phyloP scores from a whole-genome alignment of 2,329 filamentous ascomycete species.

The Cytospora mali region DNA sequence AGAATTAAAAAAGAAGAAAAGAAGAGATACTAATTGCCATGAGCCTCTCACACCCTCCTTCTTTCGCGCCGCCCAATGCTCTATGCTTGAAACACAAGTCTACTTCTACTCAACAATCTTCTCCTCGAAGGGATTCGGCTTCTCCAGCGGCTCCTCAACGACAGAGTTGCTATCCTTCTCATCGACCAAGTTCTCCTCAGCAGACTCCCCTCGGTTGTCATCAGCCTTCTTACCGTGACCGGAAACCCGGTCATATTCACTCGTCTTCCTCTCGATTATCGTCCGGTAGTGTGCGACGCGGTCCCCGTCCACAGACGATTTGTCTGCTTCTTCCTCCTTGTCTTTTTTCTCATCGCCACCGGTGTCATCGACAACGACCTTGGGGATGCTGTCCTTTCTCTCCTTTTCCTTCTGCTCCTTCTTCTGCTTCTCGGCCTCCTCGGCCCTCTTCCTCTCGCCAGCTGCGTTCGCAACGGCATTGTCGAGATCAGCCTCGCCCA shows the following conservation, averaged over 20 bases:
- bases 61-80: neutral
- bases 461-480: conserved; percentile 60
- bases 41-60: neutral
- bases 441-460: conserved; percentile 43
- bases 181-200: neutral
- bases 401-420: neutral
- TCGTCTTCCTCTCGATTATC: conserved; percentile 30
- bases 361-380: neutral
- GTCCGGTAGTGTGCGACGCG: conserved; percentile 31
- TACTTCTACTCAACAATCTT: neutral
- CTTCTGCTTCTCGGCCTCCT: conserved; percentile 4
- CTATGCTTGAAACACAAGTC: neutral
- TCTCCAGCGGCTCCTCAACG: neutral
- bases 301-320: conserved; percentile 22
- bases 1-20: neutral
- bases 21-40: neutral
- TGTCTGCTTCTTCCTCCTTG: conserved; percentile 4
- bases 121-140: neutral
- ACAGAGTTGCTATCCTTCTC: neutral
- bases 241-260: conserved; percentile 23
- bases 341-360: neutral
- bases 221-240: neutral
- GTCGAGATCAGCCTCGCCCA: conserved; percentile 58
- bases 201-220: neutral
- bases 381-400: neutral